Percentiles rank a stretch among this genome's conserved stretches.
phyloP scores from a whole-genome alignment of 176 grass and related monocot species.

The Carex cristatella region DNA sequence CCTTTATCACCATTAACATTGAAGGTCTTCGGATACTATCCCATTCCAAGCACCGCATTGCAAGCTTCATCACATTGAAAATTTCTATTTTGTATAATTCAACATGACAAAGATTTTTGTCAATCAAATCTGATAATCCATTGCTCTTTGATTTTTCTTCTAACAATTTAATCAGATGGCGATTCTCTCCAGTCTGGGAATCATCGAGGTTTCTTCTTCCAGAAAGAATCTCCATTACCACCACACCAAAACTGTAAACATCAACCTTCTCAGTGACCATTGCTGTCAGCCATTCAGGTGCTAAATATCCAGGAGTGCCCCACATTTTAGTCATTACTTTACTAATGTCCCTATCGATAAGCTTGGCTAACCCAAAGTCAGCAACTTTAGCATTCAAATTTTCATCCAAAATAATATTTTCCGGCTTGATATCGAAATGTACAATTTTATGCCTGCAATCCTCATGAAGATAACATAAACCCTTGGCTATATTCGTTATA shows the following conservation, averaged over 20 bases:
- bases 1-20: conserved; percentile 52
- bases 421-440: conserved; percentile 57
- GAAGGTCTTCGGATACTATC: conserved; percentile 43
- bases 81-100: conserved; percentile 23
- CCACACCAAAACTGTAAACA: too few species aligned
- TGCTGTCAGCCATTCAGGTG: conserved; percentile 47
- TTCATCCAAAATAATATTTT: conserved; percentile 54
- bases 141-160: neutral
- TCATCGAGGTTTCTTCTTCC: too few species aligned
- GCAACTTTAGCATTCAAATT: conserved; percentile 43
- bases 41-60: conserved; percentile 56
- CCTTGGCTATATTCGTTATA: conserved; percentile 27
- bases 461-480: conserved; percentile 55
- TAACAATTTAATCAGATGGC: too few species aligned
- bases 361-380: conserved; percentile 58
- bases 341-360: conserved; percentile 40
- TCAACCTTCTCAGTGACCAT: too few species aligned
- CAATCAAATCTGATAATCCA: conserved; percentile 31
- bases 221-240: too few species aligned
- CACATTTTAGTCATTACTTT: conserved; percentile 40
- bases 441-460: conserved; percentile 45
- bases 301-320: conserved; percentile 47
- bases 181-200: too few species aligned
- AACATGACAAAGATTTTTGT: neutral
- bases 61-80: conserved; percentile 36